Conservation (phyloP, 129 eudicot species). For the Flaveria trinervia region DNA sequence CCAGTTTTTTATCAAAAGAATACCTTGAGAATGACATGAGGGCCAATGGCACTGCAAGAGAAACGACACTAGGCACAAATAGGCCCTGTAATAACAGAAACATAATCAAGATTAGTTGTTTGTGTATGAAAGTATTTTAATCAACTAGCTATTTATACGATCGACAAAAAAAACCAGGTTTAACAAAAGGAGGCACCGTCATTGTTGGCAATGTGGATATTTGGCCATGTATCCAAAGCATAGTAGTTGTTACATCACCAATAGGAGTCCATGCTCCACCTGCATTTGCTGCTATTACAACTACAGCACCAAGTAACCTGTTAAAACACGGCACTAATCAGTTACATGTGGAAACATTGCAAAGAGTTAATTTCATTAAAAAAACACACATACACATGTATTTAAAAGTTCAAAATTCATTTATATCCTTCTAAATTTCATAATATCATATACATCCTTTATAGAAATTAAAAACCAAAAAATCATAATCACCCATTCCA, state of each 20-base stretch:
- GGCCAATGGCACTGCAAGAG: slow-evolving; percentile 92
- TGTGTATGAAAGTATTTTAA: neutral
- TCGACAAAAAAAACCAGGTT: neutral
- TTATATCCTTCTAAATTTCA: neutral
- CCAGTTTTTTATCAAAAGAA: neutral
- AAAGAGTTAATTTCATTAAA: neutral
- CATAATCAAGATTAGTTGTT: slow-evolving; percentile 2
- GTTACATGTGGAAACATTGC: neutral
- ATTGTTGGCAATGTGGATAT: slow-evolving; percentile 85
- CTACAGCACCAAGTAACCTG: slow-evolving; percentile 96
- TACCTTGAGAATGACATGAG: slow-evolving; percentile 96
- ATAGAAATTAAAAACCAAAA: neutral
- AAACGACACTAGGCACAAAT: slow-evolving; percentile 68
- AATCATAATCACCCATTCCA: neutral
- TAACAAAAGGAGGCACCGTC: slow-evolving; percentile 50
- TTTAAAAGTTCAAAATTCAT: neutral
- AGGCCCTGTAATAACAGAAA: slow-evolving; percentile 51
- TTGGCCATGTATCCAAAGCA: slow-evolving; percentile 99
- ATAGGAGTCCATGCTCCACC: slow-evolving; percentile 99
- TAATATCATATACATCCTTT: neutral
- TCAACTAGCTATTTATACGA: neutral
- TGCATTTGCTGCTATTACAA: slow-evolving; percentile 96
- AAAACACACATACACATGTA: neutral
- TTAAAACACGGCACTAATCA: slow-evolving; percentile 15
- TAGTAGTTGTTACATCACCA: slow-evolving; percentile 98